Base-by-base conservation (phyloP, 305 asterid species). In the Solanum hybrid region DNA sequence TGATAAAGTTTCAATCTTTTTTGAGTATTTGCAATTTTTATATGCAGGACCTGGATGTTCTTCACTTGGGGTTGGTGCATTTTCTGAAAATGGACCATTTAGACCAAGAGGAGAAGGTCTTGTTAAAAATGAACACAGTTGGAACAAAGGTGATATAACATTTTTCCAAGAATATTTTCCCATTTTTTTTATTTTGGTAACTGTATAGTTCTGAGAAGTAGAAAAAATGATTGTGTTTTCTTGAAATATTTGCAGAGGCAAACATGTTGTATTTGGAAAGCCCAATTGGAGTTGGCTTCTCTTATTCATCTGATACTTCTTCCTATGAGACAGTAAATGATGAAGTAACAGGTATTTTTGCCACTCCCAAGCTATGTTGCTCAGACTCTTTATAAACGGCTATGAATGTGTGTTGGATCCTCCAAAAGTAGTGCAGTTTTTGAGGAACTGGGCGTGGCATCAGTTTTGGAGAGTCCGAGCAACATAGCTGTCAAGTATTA, bases 31-130 rank as follows among this genome's bases (percentile, higher is more conserved):
- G 84, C 32, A 69, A n/a, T 40, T 40, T 11, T 40, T 72, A 86
- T 51, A 29, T 91, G 90, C 89, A 95, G 97, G 97, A 69, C 97
- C 96, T 89, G 96, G 97, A 27, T 95, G 97, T 40, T 95, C 97
- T 81, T 95, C 96, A 35, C 91, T 94, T 91, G 97, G 96, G 17
- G 95, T 93, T 87, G 97, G 97, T 77, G 97, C 95, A 90, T 94
- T 94, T 86, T 93, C 95, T 89, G 96, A 95, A 92, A 93, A 94
- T 92, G 97, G 97, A 31, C 96, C 97, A 66, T 94, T 95, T 81
- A 93, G 94, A 86, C 95, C 97, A 72, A 91, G 90, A 82, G 95
- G 95, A 71, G 78, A 92, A 51, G 91, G 86, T 90, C 89, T 95
- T 34, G 91, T 92, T 31, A 89, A 89, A 90, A 95, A 95, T 92